Percentiles rank a stretch among this genome's conserved stretches.
These are phyloP conservation scores for Thraustochytrium striatum DNA, from an alignment of 352 stramenopile species.

Conservation along the genomic window DNA sequence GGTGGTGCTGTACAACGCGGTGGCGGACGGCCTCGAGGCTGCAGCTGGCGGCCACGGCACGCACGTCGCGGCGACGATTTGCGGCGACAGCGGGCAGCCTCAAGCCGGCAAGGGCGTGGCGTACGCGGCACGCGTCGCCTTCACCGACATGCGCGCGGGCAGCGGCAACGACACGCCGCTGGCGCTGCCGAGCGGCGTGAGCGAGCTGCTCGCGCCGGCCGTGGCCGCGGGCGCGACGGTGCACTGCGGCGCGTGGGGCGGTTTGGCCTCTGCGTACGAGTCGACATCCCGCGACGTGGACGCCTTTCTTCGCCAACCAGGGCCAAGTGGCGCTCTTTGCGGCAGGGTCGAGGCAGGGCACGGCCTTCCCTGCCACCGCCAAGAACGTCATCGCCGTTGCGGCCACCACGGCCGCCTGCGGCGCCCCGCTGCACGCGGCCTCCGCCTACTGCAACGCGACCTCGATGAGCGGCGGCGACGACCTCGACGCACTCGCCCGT, in stretches of 20 bases:
- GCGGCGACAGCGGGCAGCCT: background rate
- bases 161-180: no score
- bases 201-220: no score
- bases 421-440: constrained; percentile 5
- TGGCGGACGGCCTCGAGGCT: background rate
- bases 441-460: constrained; percentile 51
- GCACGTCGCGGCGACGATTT: background rate
- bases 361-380: constrained; percentile 64
- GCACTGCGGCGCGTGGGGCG: background rate
- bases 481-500: constrained; percentile 65
- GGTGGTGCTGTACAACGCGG: background rate
- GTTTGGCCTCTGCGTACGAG: background rate
- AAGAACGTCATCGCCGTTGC: constrained; percentile 76
- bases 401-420: constrained; percentile 61
- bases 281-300: constrained; percentile 61
- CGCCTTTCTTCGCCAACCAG: constrained; percentile 71
- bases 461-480: no score
- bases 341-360: constrained; percentile 60
- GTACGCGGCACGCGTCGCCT: background rate
- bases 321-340: constrained; percentile 75
- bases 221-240: background rate
- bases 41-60: background rate
- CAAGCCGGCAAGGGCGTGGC: background rate
- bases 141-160: background rate
- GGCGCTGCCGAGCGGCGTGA: background rate